Evolutionary conservation across 805 yeast species (phyloP).

Genomic region (Candida parachauliodes): DNA sequence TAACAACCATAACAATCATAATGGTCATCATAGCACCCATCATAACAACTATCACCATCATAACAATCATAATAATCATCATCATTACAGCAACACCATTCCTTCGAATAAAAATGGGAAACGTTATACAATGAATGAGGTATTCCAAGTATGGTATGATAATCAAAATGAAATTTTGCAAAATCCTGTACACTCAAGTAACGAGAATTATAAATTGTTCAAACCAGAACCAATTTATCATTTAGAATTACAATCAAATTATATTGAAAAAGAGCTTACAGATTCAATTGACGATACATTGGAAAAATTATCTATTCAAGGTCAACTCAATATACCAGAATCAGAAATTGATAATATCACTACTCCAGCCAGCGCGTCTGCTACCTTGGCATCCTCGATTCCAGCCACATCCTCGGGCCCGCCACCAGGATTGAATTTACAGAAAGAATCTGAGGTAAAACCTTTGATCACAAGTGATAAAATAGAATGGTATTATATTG

Average conservation of each 20-base stretch:
- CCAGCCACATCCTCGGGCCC: conserved; percentile 9
- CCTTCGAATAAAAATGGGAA: conserved; percentile 40
- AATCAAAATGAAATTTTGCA: conserved; percentile 23
- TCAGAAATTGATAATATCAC: background rate
- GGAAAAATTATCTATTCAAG: conserved; percentile 10
- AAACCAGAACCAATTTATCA: conserved; percentile 35
- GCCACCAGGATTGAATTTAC: conserved; percentile 17
- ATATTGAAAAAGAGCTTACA: background rate
- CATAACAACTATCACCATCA: conserved; percentile 1
- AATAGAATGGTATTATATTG: conserved; percentile 70
- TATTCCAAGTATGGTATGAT: conserved; percentile 49
- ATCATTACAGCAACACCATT: conserved; percentile 14
- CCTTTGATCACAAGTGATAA: conserved; percentile 33
- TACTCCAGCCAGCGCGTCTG: conserved; percentile 6
- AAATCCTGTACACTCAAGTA: conserved; percentile 8
- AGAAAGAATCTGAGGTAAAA: background rate
- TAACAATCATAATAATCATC: conserved; percentile 1
- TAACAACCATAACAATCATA: conserved; percentile 1
- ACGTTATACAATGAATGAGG: conserved; percentile 48
- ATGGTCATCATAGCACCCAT: background rate
- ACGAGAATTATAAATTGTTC: conserved; percentile 28
- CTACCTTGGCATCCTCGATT: conserved; percentile 2
- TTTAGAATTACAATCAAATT: conserved; percentile 24
- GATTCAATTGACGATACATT: background rate
- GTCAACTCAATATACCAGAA: background rate